phyloP scores from a whole-genome alignment of 2,329 filamentous ascomycete genomes.

The Tolypocladium tropicale region DNA sequence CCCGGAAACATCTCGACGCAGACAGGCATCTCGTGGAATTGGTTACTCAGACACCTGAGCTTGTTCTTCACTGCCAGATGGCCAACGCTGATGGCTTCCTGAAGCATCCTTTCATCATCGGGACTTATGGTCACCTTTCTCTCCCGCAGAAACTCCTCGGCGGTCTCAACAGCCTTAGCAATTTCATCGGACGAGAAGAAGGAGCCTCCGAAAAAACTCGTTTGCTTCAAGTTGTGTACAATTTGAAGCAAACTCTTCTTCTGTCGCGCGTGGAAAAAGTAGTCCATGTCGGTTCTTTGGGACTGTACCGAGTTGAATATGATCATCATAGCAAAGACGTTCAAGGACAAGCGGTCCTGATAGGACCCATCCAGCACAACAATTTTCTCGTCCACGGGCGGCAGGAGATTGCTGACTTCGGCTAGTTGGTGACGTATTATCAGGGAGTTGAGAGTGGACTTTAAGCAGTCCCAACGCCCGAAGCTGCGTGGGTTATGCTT shows the following conservation, averaged over 20 bases:
- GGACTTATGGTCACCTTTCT: conserved; percentile 45
- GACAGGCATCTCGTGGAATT: conserved; percentile 68
- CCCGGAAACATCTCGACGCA: conserved; percentile 59
- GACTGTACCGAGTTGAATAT: conserved; percentile 83
- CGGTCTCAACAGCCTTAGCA: conserved; percentile 51
- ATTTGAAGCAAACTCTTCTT: conserved; percentile 55
- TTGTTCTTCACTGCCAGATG: conserved; percentile 46
- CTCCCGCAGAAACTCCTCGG: conserved; percentile 56
- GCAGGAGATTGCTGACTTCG: conserved; percentile 61
- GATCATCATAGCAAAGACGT: conserved; percentile 76
- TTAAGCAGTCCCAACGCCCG: conserved; percentile 53
- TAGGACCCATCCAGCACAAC: conserved; percentile 71
- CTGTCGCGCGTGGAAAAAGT: conserved; percentile 76
- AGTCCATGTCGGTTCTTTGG: conserved; percentile 72
- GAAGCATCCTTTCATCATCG: conserved; percentile 51
- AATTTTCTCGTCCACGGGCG: conserved; percentile 60
- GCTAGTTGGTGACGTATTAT: conserved; percentile 71
- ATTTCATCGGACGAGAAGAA: conserved; percentile 61
- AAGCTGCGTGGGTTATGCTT: conserved; percentile 38
- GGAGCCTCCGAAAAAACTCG: conserved; percentile 75
- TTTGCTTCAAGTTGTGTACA: conserved; percentile 70
- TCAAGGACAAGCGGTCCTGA: conserved; percentile 74
- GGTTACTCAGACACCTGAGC: conserved; percentile 57
- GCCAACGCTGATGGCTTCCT: conserved; percentile 56
- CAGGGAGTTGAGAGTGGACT: conserved; percentile 61